Evolutionary conservation across 371 early-diverging fungal genomes (phyloP).

Genomic region (Mortierella sp.): DNA sequence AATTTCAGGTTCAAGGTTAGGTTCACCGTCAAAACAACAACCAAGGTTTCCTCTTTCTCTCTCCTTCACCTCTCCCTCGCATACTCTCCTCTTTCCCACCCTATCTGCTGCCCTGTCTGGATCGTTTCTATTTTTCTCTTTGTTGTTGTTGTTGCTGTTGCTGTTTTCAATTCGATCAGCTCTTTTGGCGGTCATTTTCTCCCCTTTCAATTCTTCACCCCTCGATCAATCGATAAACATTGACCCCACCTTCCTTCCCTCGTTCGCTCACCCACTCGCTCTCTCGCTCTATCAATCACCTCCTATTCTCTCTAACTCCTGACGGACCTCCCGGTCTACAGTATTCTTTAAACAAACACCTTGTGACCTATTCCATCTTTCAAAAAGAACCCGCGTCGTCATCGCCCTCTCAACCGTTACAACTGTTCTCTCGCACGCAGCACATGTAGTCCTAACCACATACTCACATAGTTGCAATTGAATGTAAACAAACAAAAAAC

Average conservation of each 20-base stretch:
- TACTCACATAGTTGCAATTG: not conserved
- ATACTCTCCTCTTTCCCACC: not conserved
- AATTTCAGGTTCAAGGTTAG: conserved; percentile 6
- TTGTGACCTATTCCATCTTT: not conserved
- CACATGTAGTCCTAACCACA: conserved; percentile 1
- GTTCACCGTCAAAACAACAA: not conserved
- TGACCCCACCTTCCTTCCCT: not conserved
- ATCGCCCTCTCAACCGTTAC: not conserved
- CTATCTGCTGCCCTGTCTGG: not conserved
- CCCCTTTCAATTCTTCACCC: not conserved
- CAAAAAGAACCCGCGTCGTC: not conserved
- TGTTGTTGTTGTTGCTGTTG: conserved; percentile 1
- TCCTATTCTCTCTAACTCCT: not conserved
- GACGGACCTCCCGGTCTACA: not conserved
- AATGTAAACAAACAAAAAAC: not conserved
- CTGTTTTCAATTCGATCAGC: not conserved
- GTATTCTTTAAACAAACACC: not conserved
- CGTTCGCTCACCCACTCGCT: not conserved
- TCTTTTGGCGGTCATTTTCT: not conserved
- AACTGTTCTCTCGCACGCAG: conserved; percentile 10
- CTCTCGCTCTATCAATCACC: not conserved
- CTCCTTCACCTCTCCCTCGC: not conserved
- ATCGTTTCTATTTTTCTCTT: not conserved
- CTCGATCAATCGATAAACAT: not conserved
- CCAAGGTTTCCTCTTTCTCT: conserved; percentile 11